phyloP scores from a whole-genome alignment of 2,329 filamentous ascomycete species.

The Elsinoe batatas region DNA sequence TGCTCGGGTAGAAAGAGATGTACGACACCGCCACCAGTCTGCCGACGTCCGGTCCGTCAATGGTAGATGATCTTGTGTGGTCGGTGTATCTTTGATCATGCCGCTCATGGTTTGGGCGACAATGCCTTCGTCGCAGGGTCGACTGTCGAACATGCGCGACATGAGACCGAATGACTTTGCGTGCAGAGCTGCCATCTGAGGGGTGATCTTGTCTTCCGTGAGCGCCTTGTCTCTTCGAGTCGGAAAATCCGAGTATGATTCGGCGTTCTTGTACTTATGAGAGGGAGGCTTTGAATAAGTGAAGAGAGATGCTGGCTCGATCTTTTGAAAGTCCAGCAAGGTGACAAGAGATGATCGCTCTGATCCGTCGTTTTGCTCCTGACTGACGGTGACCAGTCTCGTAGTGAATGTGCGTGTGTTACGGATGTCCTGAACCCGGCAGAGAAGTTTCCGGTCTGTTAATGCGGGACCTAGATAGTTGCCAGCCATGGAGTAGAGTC shows the following conservation, averaged over 20 bases:
- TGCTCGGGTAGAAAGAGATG: slow-evolving; percentile 18
- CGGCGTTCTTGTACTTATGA: slow-evolving; percentile 24
- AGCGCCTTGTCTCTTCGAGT: slow-evolving; percentile 18
- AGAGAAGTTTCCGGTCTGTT: slow-evolving; percentile 31
- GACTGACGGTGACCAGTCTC: slow-evolving; percentile 37
- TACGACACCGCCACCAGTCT: slow-evolving; percentile 33
- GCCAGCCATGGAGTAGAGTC: slow-evolving; percentile 39
- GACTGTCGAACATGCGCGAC: slow-evolving; percentile 28
- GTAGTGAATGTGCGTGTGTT: slow-evolving; percentile 42
- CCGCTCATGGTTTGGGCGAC: slow-evolving; percentile 37
- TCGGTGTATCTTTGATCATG: slow-evolving; percentile 26
- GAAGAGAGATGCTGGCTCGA: slow-evolving; percentile 29
- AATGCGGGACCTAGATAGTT: slow-evolving; percentile 40
- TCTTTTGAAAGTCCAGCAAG: slow-evolving; percentile 39
- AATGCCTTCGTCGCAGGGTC: slow-evolving; percentile 33
- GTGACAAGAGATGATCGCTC: slow-evolving; percentile 35
- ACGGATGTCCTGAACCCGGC: slow-evolving; percentile 30
- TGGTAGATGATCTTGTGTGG: slow-evolving; percentile 31
- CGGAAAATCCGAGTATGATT: slow-evolving; percentile 20
- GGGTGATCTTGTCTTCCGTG: slow-evolving; percentile 21
- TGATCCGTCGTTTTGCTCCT: slow-evolving; percentile 30
- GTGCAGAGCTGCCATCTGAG: slow-evolving; percentile 20
- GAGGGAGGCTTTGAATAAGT: slow-evolving; percentile 32
- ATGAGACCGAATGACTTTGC: slow-evolving; percentile 25
- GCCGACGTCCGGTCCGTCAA: slow-evolving; percentile 31